Conservation (phyloP, 78 protist genomes). For the slime mould (Dictyostelium discoideum) region dicty_2.7 NC_007090.3:34001-34500, state of each 20-base stretch:
- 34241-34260: conserved; percentile 52
- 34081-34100: neutral
- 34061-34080: no score
- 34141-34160: neutral
- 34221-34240: neutral
- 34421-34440: conserved; percentile 58
- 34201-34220: no score
- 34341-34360: conserved; percentile 41
- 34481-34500: conserved; percentile 59
- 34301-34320: conserved; percentile 76
- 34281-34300: conserved; percentile 68
- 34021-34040: neutral
- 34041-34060: neutral
- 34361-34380: conserved; percentile 69
- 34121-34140: neutral
- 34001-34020: neutral
- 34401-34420: conserved; percentile 50
- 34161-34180: no score
- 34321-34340: conserved; percentile 64
- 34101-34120: neutral
- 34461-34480: conserved; percentile 22
- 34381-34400: conserved; percentile 35
- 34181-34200: no score
- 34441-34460: conserved; percentile 25
- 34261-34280: conserved; percentile 69